Evolutionary conservation across 2,329 filamentous ascomycete genomes (phyloP).

Genomic region (Endoconidiophora laricicola): DNA sequence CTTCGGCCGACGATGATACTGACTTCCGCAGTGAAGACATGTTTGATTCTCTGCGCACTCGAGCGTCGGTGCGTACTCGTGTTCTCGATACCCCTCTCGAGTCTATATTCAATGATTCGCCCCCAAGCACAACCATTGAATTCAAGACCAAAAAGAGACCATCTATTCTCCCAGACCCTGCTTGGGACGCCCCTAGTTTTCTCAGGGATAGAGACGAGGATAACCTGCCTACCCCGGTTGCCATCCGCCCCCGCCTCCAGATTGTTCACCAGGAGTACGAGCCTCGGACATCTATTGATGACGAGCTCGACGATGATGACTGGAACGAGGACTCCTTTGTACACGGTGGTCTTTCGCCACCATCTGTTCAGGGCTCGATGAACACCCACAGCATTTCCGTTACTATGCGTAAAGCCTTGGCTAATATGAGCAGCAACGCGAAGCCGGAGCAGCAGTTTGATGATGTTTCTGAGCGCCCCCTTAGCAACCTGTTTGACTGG

Average conservation of each 20-base stretch:
- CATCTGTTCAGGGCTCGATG: conserved; percentile 32
- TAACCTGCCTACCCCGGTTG: conserved; percentile 30
- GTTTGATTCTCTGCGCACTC: conserved; percentile 60
- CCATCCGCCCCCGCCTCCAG: conserved; percentile 6
- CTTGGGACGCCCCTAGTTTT: conserved; percentile 13
- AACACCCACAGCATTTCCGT: conserved; percentile 37
- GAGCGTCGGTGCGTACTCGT: conserved; percentile 48
- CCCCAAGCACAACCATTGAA: conserved; percentile 40
- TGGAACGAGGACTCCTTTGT: conserved; percentile 37
- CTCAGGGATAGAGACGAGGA: conserved; percentile 44
- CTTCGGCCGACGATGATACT: conserved; percentile 59
- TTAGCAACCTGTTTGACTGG: conserved; percentile 66
- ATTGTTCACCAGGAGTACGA: conserved; percentile 6
- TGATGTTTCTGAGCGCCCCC: conserved; percentile 29
- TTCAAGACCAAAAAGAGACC: conserved; percentile 8
- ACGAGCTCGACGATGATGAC: conserved; percentile 47
- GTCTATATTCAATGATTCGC: conserved; percentile 68
- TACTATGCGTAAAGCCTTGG: conserved; percentile 36
- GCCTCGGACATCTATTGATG: conserved; percentile 36
- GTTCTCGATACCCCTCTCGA: conserved; percentile 56
- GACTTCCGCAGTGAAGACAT: conserved; percentile 63
- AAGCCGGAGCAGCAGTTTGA: conserved; percentile 15
- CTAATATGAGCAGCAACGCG: conserved; percentile 28
- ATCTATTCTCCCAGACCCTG: conserved; percentile 11
- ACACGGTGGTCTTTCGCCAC: conserved; percentile 39